Conservation (phyloP, 768 basidiomycete genomes). For the button mushroom (Agaricus bisporus) region DNA sequence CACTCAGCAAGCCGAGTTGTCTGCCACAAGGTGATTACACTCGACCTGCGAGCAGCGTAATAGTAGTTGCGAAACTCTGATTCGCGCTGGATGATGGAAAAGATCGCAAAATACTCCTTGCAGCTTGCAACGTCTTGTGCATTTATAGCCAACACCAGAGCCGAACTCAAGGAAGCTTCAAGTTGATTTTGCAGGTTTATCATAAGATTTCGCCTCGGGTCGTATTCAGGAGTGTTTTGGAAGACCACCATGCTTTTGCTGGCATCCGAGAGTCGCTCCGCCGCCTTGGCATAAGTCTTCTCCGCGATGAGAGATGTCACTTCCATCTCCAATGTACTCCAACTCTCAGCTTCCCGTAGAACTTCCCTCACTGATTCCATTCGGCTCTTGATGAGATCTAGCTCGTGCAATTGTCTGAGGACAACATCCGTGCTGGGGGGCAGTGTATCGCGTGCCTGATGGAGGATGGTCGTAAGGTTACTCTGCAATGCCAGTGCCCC, state of each 20-base stretch:
- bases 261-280: conserved; percentile 88
- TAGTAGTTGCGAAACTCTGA: conserved; percentile 93
- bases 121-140: conserved; percentile 70
- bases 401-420: conserved; percentile 68
- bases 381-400: conserved; percentile 77
- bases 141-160: conserved; percentile 82
- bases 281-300: conserved; percentile 79
- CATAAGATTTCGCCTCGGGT: conserved; percentile 78
- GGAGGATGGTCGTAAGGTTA: conserved; percentile 56
- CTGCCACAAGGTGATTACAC: conserved; percentile 68
- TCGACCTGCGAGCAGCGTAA: conserved; percentile 71
- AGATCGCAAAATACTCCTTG: conserved; percentile 78
- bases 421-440: conserved; percentile 56
- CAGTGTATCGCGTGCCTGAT: conserved; percentile 43
- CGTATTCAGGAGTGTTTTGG: conserved; percentile 88
- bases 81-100: conserved; percentile 86
- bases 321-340: conserved; percentile 93
- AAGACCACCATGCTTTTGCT: conserved; percentile 87
- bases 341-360: conserved; percentile 90
- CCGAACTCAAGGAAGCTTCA: conserved; percentile 87
- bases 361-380: conserved; percentile 92
- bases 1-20: conserved; percentile 47
- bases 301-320: conserved; percentile 80
- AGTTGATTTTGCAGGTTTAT: conserved; percentile 93
- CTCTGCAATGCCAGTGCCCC: conserved; percentile 73